Base-by-base conservation (phyloP, 768 basidiomycete species). In the Kondoa malvinella region DNA sequence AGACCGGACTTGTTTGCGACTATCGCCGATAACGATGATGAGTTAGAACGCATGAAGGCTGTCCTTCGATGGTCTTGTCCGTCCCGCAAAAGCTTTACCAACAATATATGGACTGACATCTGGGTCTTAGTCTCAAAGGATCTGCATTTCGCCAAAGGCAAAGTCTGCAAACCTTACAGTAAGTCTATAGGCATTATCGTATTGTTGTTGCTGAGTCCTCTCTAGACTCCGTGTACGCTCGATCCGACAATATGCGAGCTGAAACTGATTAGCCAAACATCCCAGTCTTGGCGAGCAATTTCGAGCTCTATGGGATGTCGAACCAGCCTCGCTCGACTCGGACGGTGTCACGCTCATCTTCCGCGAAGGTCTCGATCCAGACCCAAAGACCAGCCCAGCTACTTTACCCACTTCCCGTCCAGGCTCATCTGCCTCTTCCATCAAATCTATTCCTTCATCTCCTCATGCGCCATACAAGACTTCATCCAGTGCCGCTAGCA, bases 11-110 rank as follows among this genome's bases (percentile, higher is more conserved):
- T 72, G 34, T 72, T 73, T 34, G 69, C 71, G 2, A 70, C 73
- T 3, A 70, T 75, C n/a, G 71, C 66, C 0, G 70, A 67, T 4
- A 67, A 56, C 1, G 72, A 72, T 33, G 72, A 72, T 40, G 71
- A 70, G 57, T 86, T 99, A 71, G 87, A 92, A 72, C 84, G 94
- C 56, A 92, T 97, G 87, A 79, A 97, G n/a, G 87, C 91, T 56
- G 87, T 89, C 2, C 76, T 96, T 56, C 82, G 92, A 0, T 75
- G 72, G 71, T 59, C 58, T 4, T 72, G 64, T 57, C 32, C 3
- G 61, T n/a, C 30, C 12, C n/a, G n/a, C n/a, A n/a, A n/a, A n/a
- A 56, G 12, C 34, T 14, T 26, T 25, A 15, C 16, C 27, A 12
- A 4, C 56, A 16, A 14, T 65, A 15, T 56, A 12, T 50, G 34